Evolutionary conservation across 2,329 filamentous ascomycete genomes (phyloP), one percentile per base, ranked within the genome.

Genomic region (Microdochium trichocladiopsis): DNA sequence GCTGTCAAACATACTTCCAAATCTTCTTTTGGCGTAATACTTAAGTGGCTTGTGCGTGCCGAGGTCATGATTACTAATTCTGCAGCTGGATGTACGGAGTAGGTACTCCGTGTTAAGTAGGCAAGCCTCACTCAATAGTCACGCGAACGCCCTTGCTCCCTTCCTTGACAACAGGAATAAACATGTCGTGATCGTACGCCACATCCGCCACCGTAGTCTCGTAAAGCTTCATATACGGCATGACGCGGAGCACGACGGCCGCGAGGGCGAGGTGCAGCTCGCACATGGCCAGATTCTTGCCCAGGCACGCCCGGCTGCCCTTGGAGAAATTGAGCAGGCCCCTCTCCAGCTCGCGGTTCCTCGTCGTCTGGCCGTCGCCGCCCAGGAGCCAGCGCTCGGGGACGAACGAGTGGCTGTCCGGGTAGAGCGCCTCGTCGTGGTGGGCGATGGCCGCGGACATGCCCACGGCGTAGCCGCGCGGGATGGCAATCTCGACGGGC

Each of bases 341-440:
- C n/a, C 63, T 63, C 25, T 72, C 66, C 0, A 73, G 53, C 1
- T 61, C 57, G 45, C 65, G 66, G 3, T 62, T 62, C 25, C 54
- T 56, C 25, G 62, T 51, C 49, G 62, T 51, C 49, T 58, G 57
- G 23, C 65, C 56, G 25, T 63, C 61, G 33, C n/a, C n/a, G n/a
- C 67, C 59, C 67, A 4, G 18, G n/a, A 75, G 55, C 65, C 68
- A 76, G 2, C 73, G 66, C 41, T 74, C 69, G 0, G 73, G 73
- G 3, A 56, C 48, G 52, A 72, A 77, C 0, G 57, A 52, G 37
- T 72, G 59, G 0, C 72, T 66, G 2, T 73, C 60, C 0, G 71
- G 61, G 52, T 67, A 72, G 18, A 70, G 55, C 10, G 53, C 58
- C 52, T 71, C 63, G 55, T 75, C 63, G 33, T 71, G 66, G 52